Evolutionary conservation across 2,329 filamentous ascomycete species (phyloP), one percentile per base, ranked within the genome.

Genomic region (Ophiosphaerella korrae): DNA sequence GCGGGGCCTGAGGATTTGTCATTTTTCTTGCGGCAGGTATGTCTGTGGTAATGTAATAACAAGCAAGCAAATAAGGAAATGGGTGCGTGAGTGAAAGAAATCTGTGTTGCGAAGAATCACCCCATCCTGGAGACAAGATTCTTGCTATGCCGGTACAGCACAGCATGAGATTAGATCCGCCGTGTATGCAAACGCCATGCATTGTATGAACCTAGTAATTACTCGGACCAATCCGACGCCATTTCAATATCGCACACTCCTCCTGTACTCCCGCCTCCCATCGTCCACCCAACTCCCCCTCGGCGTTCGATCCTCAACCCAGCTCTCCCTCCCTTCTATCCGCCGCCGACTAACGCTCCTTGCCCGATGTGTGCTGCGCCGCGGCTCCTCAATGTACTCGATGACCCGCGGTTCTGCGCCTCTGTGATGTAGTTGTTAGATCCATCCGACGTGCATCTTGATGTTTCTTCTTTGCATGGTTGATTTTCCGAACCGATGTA

Each of bases 281-380:
- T 68, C 66, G 52, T 67, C 66, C 7, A 68, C 60, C 51, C 62
- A 61, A 36, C 66, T 67, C 36, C 57, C 54, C 45, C 64, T 58
- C 43, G 62, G 57, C 48, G 58, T 54, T 45, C 65, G 53, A 32
- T 62, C 55, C 47, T 66, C 60, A 32, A 61, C 62, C 50, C 67
- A 63, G 36, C 66, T 66, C 26, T 29, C 26, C 26, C 26, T 29
- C 26, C 26, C 26, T 11, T 29, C 26, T 3, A 63, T 50, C 29
- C 68, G 42, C 33, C 66, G 62, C 18, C 63, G 55, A 26, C 62
- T 61, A 24, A 66, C 62, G 38, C 67, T 70, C 42, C 66, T 61
- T 23, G 59, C 51, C 29, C 64, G 59, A 35, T 58, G 63, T 39
- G 60, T 59, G 36, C 66, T 64, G 1, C 62, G 52, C 26, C 62